These are phyloP conservation scores for Comarum palustre DNA, from an alignment of 306 rosid species.

Conservation along the genomic window DNA sequence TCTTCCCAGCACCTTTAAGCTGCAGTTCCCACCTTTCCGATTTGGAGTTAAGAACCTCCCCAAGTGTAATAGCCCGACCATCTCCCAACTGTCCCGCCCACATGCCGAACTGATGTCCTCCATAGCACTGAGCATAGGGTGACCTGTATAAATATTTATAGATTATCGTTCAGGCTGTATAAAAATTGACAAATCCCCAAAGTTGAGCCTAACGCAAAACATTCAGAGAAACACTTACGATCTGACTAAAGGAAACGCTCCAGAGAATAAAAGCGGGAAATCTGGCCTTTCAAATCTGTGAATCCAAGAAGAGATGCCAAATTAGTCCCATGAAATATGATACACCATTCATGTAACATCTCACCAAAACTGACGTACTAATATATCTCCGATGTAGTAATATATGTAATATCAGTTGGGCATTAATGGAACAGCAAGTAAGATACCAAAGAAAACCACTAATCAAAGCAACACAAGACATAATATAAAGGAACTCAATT, in stretches of 20 bases:
- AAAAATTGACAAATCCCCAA: slow-evolving; percentile 14
- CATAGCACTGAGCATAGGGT: slow-evolving; percentile 96
- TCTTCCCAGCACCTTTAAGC: slow-evolving; percentile 96
- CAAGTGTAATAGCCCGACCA: slow-evolving; percentile 94
- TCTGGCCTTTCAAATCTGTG: slow-evolving; percentile 88
- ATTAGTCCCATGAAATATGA: slow-evolving; percentile 29
- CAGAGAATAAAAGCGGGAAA: slow-evolving; percentile 74
- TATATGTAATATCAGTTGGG: neutral
- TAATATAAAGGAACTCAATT: neutral
- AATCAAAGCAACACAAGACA: neutral
- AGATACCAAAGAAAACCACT: neutral
- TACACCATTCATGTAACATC: slow-evolving; percentile 3
- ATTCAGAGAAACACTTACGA: slow-evolving; percentile 53
- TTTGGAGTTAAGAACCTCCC: slow-evolving; percentile 75
- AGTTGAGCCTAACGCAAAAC: slow-evolving; percentile 9
- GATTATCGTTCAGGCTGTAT: slow-evolving; percentile 11
- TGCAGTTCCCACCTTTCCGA: slow-evolving; percentile 95
- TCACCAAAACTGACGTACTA: neutral
- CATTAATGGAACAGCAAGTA: neutral
- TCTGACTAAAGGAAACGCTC: slow-evolving; percentile 76
- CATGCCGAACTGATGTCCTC: slow-evolving; percentile 98
- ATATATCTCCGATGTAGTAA: neutral
- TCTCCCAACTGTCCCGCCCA: slow-evolving; percentile 99
- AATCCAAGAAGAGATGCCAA: slow-evolving; percentile 27
- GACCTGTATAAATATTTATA: slow-evolving; percentile 42